Evolutionary conservation across 345 rosid genomes (phyloP).

Genomic region (Balakata baccata): DNA sequence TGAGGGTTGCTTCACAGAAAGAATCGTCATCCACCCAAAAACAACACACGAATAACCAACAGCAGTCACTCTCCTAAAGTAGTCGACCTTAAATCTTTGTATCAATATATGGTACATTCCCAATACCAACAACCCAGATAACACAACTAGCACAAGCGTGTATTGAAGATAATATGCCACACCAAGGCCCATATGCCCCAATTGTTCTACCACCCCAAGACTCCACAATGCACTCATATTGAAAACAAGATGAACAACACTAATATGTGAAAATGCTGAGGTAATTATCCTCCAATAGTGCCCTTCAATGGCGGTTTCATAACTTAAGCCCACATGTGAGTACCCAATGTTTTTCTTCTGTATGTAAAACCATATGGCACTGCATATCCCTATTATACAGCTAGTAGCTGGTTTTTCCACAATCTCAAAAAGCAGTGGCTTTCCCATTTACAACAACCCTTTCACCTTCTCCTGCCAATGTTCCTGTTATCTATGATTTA

Average conservation of each 20-base stretch:
- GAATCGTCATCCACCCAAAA: conserved; percentile 98
- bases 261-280: conserved; percentile 92
- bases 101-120: conserved; percentile 79
- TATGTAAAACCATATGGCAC: conserved; percentile 75
- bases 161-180: conserved; percentile 78
- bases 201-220: conserved; percentile 81
- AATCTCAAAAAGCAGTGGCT: conserved; percentile 75
- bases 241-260: conserved; percentile 86
- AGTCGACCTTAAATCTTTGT: conserved; percentile 68
- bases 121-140: conserved; percentile 74
- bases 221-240: conserved; percentile 99
- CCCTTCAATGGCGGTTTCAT: conserved; percentile 73
- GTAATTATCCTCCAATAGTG: conserved; percentile 93
- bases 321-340: conserved; percentile 86
- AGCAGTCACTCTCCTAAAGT: conserved; percentile 87
- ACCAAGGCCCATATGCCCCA: conserved; percentile 72
- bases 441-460: conserved; percentile 52
- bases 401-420: conserved; percentile 87
- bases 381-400: conserved; percentile 63
- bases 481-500: too few species aligned
- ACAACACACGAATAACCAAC: conserved; percentile 99
- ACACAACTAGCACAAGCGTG: conserved; percentile 68
- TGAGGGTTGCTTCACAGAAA: conserved; percentile 91
- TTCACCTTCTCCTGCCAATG: background rate
- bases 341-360: conserved; percentile 91